phyloP scores from a whole-genome alignment of 2,329 filamentous ascomycete genomes.

The Chrysosporium keratinophilum region DNA sequence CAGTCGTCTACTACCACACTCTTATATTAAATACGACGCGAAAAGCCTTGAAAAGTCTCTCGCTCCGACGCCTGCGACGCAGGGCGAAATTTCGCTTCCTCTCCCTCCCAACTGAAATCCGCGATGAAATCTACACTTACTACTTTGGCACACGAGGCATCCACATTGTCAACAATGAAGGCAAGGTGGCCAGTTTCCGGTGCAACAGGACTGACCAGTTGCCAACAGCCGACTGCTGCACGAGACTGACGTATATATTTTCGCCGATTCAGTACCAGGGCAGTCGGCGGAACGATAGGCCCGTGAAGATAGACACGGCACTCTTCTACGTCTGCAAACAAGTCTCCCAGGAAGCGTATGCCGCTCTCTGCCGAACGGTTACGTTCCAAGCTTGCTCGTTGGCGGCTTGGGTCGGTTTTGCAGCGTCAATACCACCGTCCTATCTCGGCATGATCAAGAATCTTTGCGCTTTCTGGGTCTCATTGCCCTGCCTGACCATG shows the following conservation, averaged over 20 bases:
- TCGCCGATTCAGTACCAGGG: conserved; percentile 16
- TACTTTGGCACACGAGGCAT: conserved; percentile 29
- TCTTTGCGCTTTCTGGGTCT: conserved; percentile 8
- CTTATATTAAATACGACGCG: not conserved
- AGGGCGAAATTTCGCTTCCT: conserved; percentile 7
- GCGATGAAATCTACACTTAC: conserved; percentile 30
- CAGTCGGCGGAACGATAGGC: conserved; percentile 12
- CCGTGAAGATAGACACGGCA: conserved; percentile 18
- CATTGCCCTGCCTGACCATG: conserved; percentile 9
- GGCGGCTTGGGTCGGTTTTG: conserved; percentile 30
- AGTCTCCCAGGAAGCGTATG: conserved; percentile 28
- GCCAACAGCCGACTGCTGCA: conserved; percentile 25
- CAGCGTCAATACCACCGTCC: conserved; percentile 17
- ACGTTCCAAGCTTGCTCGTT: conserved; percentile 31
- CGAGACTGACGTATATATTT: no score
- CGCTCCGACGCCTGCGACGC: not conserved
- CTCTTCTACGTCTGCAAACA: conserved; percentile 27
- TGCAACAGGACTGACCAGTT: conserved; percentile 20
- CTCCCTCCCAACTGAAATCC: conserved; percentile 28
- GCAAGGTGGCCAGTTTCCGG: conserved; percentile 29
- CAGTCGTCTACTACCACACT: no score
- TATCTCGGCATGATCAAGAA: conserved; percentile 15
- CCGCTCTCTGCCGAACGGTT: conserved; percentile 23
- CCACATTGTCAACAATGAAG: conserved; percentile 28
- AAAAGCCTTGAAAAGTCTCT: not conserved